Evolutionary conservation across 2,329 filamentous ascomycete species (phyloP).

Genomic region (Neofusicoccum parvum): DNA sequence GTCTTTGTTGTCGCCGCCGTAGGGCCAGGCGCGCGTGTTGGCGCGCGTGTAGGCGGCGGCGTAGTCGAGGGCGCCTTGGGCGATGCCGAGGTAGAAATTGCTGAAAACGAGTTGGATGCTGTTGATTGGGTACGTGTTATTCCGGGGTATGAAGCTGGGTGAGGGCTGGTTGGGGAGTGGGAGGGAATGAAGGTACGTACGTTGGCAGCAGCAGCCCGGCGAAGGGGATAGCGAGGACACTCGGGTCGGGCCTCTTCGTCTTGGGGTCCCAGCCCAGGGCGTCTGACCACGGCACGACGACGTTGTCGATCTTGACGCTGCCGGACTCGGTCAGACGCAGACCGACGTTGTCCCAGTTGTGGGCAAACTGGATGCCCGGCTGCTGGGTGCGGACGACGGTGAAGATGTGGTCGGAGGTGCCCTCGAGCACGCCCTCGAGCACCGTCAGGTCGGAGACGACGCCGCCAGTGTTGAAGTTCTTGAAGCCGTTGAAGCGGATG

Average conservation of each 20-base stretch:
- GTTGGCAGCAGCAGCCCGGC: slow-evolving; percentile 62
- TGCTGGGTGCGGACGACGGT: slow-evolving; percentile 62
- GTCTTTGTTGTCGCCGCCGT: slow-evolving; percentile 63
- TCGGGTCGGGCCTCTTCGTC: slow-evolving; percentile 54
- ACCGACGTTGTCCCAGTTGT: slow-evolving; percentile 68
- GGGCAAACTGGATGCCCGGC: slow-evolving; percentile 57
- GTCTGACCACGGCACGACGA: slow-evolving; percentile 61
- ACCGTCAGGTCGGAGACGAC: slow-evolving; percentile 68
- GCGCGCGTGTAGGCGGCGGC: slow-evolving; percentile 60
- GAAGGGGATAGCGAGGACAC: slow-evolving; percentile 57
- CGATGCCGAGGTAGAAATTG: slow-evolving; percentile 68
- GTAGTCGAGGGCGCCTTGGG: slow-evolving; percentile 58
- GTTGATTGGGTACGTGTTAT: not conserved
- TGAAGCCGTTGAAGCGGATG: slow-evolving; percentile 63
- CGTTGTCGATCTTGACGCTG: slow-evolving; percentile 61
- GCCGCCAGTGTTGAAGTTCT: slow-evolving; percentile 69
- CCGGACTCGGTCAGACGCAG: slow-evolving; percentile 66
- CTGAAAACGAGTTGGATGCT: slow-evolving; percentile 67
- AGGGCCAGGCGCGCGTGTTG: slow-evolving; percentile 65
- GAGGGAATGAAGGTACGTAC: not conserved
- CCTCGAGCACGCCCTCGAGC: slow-evolving; percentile 63
- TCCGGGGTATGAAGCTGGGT: not conserved
- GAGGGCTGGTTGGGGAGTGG: not conserved
- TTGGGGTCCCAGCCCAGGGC: slow-evolving; percentile 62
- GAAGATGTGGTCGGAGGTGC: slow-evolving; percentile 64